Percentiles rank a stretch among this genome's conserved stretches.
Evolutionary conservation across 371 early-diverging fungal species (phyloP).

Genomic region (Actinomortierella wolfii): DNA sequence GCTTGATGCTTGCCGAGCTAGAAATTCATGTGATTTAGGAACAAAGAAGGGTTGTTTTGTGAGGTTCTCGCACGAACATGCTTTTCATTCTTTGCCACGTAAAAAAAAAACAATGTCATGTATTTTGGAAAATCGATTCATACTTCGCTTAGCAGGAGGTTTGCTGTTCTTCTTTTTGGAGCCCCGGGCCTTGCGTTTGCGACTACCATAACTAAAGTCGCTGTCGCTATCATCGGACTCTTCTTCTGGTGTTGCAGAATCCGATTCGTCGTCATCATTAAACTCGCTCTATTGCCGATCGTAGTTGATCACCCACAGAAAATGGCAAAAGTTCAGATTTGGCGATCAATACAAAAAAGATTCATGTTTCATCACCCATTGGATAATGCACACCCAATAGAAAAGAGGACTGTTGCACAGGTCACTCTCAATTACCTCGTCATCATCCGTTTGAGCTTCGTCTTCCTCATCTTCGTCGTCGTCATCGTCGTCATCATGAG

Average conservation of each 20-base stretch:
- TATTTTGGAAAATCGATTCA: background rate
- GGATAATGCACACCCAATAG: no score
- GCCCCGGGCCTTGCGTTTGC: slow-evolving; percentile 14
- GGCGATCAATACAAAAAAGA: no score
- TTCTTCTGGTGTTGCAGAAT: slow-evolving; percentile 20
- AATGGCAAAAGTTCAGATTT: no score
- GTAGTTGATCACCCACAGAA: no score
- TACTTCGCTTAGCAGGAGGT: no score
- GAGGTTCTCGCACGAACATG: no score
- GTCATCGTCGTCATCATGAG: slow-evolving; percentile 25
- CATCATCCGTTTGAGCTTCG: slow-evolving; percentile 15
- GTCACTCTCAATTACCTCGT: slow-evolving; percentile 12
- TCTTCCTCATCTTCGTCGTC: slow-evolving; percentile 30
- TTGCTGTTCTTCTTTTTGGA: slow-evolving; percentile 5
- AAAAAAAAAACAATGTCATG: background rate
- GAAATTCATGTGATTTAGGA: no score
- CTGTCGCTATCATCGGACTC: slow-evolving; percentile 42
- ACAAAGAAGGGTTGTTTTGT: no score
- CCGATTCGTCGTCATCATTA: slow-evolving; percentile 28
- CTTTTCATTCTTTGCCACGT: background rate
- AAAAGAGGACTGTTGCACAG: no score
- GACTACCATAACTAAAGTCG: slow-evolving; percentile 37
- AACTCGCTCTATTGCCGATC: slow-evolving; percentile 47
- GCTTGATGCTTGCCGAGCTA: slow-evolving; percentile 6
- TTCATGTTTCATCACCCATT: no score